Percentiles rank a stretch among this genome's conserved stretches.
These are phyloP conservation scores for Microbotryomycetes sp. DNA, from an alignment of 1,284 basidiomycete genomes.

Conservation along the genomic window DNA sequence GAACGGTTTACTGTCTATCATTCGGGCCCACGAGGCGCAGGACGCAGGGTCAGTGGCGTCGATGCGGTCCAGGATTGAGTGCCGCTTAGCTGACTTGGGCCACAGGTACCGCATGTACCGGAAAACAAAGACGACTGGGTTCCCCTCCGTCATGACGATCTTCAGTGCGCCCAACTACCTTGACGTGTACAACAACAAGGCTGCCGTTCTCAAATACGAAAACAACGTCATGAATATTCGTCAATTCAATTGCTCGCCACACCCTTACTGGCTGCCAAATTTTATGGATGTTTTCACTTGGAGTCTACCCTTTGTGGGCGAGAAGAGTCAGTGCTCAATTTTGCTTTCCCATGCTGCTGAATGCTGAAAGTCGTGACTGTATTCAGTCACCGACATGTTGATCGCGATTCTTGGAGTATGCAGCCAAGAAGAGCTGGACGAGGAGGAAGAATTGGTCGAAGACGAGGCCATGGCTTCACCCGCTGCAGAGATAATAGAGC, in stretches of 20 bases:
- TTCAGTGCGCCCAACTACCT: slow-evolving; percentile 94
- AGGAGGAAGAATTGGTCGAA: slow-evolving; percentile 52
- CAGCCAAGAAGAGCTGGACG: slow-evolving; percentile 88
- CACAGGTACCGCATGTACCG: slow-evolving; percentile 88
- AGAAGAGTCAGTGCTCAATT: slow-evolving; percentile 66
- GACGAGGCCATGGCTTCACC: slow-evolving; percentile 8
- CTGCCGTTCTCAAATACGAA: slow-evolving; percentile 92
- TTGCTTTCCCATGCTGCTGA: not conserved
- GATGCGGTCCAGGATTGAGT: too few relatives aligned
- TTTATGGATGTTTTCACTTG: slow-evolving; percentile 99
- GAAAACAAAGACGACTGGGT: slow-evolving; percentile 84
- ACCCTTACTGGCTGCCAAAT: slow-evolving; percentile 95
- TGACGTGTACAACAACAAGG: slow-evolving; percentile 95
- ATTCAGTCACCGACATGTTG: slow-evolving; percentile 84
- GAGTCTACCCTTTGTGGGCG: slow-evolving; percentile 96
- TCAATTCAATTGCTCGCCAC: slow-evolving; percentile 91
- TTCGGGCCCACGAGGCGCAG: slow-evolving; percentile 89
- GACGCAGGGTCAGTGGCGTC: slow-evolving; percentile 82
- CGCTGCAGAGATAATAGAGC: slow-evolving; percentile 15
- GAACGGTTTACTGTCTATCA: slow-evolving; percentile 89
- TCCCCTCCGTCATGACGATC: slow-evolving; percentile 92
- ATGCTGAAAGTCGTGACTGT: not conserved
- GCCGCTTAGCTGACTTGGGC: not conserved
- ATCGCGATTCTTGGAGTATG: slow-evolving; percentile 90
- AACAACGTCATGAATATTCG: slow-evolving; percentile 91